These are phyloP conservation scores for Tetrapisispora pingtungensis DNA, from an alignment of 805 yeast species.

Conservation along the genomic window DNA sequence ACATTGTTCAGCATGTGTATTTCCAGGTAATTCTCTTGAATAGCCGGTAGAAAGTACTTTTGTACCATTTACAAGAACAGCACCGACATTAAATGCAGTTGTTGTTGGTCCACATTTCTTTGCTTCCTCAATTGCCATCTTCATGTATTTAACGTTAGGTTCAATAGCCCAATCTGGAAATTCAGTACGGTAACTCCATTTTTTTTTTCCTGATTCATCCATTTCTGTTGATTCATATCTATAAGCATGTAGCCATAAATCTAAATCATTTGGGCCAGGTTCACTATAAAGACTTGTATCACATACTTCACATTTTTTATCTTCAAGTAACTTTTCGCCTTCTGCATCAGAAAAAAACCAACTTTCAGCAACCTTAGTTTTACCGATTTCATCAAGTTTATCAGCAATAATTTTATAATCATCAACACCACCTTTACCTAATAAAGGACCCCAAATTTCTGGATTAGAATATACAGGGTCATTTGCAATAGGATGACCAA, in stretches of 20 bases:
- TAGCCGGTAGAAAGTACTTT: conserved; percentile 69
- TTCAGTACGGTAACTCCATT: conserved; percentile 69
- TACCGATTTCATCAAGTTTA: conserved; percentile 58
- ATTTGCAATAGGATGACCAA: conserved; percentile 87
- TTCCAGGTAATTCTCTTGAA: conserved; percentile 86
- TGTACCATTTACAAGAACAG: conserved; percentile 59
- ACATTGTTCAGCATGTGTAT: conserved; percentile 96
- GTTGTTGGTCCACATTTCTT: conserved; percentile 68
- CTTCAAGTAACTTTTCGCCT: conserved; percentile 57
- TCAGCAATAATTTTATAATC: conserved; percentile 39
- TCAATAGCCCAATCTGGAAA: conserved; percentile 76
- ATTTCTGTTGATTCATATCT: conserved; percentile 50
- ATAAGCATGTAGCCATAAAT: conserved; percentile 85
- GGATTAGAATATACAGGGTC: conserved; percentile 84
- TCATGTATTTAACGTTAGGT: conserved; percentile 54
- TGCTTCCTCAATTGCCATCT: conserved; percentile 68
- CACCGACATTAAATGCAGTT: conserved; percentile 93
- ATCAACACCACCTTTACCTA: conserved; percentile 55
- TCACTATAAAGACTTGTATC: conserved; percentile 66
- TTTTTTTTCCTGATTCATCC: conserved; percentile 21
- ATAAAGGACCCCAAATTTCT: conserved; percentile 63
- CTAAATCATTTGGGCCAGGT: conserved; percentile 82
- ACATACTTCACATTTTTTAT: conserved; percentile 54
- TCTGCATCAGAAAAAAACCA: conserved; percentile 49
- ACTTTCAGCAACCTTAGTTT: conserved; percentile 52